Conservation (phyloP, 352 stramenopile genomes). For the Ophiocytium majus region DNA sequence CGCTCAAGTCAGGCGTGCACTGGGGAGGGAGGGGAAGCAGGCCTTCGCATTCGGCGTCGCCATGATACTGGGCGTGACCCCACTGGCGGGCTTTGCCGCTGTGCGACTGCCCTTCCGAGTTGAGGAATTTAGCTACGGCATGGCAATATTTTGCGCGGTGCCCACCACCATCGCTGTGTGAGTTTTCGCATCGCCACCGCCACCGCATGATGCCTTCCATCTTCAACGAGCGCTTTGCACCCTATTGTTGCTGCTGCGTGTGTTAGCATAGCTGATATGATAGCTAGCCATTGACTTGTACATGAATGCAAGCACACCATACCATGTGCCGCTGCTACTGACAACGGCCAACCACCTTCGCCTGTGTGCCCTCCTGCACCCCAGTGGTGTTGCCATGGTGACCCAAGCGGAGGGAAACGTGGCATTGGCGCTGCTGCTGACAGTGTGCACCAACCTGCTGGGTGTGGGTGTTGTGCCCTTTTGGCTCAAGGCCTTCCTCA, state of each 20-base stretch:
- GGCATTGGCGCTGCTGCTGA: neutral
- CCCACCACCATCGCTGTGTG: slow-evolving; percentile 24
- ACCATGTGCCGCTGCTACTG: too few relatives aligned
- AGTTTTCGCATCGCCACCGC: too few relatives aligned
- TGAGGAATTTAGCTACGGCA: slow-evolving; percentile 57
- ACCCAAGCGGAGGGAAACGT: slow-evolving; percentile 56
- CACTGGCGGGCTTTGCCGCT: slow-evolving; percentile 57
- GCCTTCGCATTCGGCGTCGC: slow-evolving; percentile 53
- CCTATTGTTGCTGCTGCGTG: too few relatives aligned
- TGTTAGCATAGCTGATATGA: too few relatives aligned
- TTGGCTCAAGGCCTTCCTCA: slow-evolving; percentile 1
- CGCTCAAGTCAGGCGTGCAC: slow-evolving; percentile 43
- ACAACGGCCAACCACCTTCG: too few relatives aligned
- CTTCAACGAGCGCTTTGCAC: too few relatives aligned
- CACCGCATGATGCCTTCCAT: too few relatives aligned
- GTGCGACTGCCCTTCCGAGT: slow-evolving; percentile 54
- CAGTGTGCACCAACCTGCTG: neutral
- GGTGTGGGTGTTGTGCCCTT: neutral
- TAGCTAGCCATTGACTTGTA: too few relatives aligned
- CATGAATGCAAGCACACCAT: too few relatives aligned
- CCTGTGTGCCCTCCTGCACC: too few relatives aligned
- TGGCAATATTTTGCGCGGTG: slow-evolving; percentile 60
- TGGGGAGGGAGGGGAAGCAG: slow-evolving; percentile 41
- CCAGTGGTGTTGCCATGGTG: neutral
- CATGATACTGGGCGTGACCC: slow-evolving; percentile 59